Base-by-base conservation (phyloP, 176 grass and related monocot species). In the Leersia perrieri region DNA sequence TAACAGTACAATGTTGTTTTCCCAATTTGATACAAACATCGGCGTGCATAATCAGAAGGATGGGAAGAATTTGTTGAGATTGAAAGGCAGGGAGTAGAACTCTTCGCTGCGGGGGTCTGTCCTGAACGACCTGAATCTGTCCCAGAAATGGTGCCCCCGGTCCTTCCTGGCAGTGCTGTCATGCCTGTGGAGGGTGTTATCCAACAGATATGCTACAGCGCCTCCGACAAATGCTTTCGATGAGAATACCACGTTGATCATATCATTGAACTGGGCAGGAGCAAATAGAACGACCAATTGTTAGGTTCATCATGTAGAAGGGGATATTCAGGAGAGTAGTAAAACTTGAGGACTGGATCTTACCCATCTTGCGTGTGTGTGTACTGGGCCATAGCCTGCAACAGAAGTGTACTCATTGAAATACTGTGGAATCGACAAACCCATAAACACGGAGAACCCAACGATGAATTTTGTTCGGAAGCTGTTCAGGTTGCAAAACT, bases 341-440 rank as follows among this genome's bases (percentile, higher is more conserved):
- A 33, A 51, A 66, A 39, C 33, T 84, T 60, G 34, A 35, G 62
- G 57, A 29, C 12, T 84, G 29, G 76, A 81, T 86, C 85, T 74
- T 98, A 94, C 95, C 95, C 95, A 98, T 92, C 92, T 91, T 16
- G 86, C 88, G 66, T 40, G 63, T 0, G 92, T 98, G 86, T 94
- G 92, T n/a, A 89, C 95, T 0, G 95, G 95, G 14, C 95, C 95
- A 70, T 89, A 89, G 45, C 90, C 77, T 29, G 92, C 92, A 4
- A 98, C 92, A 5, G 88, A 85, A 10, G 90, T 94, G 58, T 92
- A 98, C 74, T 98, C 92, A 27, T 98, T 98, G 88, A 94, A 98
- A 87, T 98, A 94, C 58, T 98, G 92, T 70, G 95, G 95, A 67
- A 98, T 83, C 0, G 95, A 98, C 51, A 98, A 83, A 15, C 95